Base-by-base conservation (phyloP, 495 filamentous ascomycete genomes). In the Cenococcum geophilum region DNA sequence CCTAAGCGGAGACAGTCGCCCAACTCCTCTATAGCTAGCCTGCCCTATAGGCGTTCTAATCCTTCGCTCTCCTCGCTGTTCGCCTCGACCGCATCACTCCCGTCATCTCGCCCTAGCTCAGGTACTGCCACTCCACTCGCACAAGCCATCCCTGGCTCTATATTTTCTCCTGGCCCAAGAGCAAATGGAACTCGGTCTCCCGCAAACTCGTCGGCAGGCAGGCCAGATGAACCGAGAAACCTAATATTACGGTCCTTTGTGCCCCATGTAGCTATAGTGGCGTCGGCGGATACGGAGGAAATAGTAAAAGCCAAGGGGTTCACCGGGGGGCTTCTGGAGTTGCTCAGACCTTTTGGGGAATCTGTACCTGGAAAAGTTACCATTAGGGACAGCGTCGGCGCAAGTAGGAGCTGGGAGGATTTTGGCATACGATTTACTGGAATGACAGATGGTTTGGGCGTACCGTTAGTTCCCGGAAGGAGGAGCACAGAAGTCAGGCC, bases 261-360 rank as follows among this genome's bases (percentile, higher is more conserved):
- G 1, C 95, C 93, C 1, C 86, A 92, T 48, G 82, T 98, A 23
- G 88, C 87, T 0, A 80, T 97, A 2, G 86, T 91, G 68, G 84
- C 89, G 16, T 96, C 91, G 1, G 72, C 79, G 18, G 95, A 96
- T 66, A 91, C 89, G 10, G 86, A 97, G 67, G 80, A 87, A 42
- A 71, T 98, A 55, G 80, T 89, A 36, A 79, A 77, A 57, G 85
- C 89, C 60, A 98, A 98, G 76, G 93, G 93, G 18, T 92, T 97
- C 63, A 71, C 78, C 21, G 82, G 81, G 20, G 92, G 92, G 0
- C 80, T 98, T 51, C 85, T 88, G 77, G 88, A 92, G 70, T 74
- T 98, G 55, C 74, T 98, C 36, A 78, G 92, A 50, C 91, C 92
- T 4, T 98, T 92, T 75, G 93, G 92, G n/a, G 93, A 98, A 72